These are phyloP conservation scores for Suhomyces sp. DNA, from an alignment of 805 yeast genomes.

Conservation along the genomic window DNA sequence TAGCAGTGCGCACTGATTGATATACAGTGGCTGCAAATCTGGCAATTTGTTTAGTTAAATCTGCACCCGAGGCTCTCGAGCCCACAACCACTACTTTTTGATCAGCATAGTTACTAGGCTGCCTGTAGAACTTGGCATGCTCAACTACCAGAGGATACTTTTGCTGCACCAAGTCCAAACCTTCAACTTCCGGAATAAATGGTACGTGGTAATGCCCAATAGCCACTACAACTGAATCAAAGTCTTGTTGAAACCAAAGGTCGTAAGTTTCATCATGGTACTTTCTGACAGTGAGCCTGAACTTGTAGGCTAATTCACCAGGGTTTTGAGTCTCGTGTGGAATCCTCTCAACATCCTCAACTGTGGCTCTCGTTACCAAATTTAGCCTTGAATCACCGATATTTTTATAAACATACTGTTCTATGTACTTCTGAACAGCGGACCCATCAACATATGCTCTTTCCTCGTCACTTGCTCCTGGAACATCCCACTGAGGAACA, in stretches of 20 bases:
- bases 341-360: constrained; percentile 35
- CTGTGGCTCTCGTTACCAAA: constrained; percentile 31
- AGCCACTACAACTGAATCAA: constrained; percentile 44
- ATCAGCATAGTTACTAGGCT: constrained; percentile 27
- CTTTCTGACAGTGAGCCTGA: constrained; percentile 30
- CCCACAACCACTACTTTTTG: constrained; percentile 33
- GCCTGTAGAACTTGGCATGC: constrained; percentile 46
- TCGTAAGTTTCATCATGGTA: constrained; percentile 21
- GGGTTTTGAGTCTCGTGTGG: constrained; percentile 1
- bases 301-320: constrained; percentile 15
- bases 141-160: constrained; percentile 29
- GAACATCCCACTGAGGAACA: constrained; percentile 32
- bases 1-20: constrained; percentile 27
- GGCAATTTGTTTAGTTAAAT: constrained; percentile 26
- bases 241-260: constrained; percentile 36
- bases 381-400: constrained; percentile 16
- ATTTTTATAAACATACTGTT: constrained; percentile 23
- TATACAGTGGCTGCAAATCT: constrained; percentile 21
- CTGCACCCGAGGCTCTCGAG: constrained; percentile 28
- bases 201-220: constrained; percentile 51
- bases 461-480: constrained; percentile 16
- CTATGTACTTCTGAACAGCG: constrained; percentile 27
- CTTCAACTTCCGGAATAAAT: constrained; percentile 42
- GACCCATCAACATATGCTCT: constrained; percentile 26
- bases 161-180: constrained; percentile 33